Evolutionary conservation across 805 yeast species (phyloP).

Genomic region (Wickerhamomyces strasburgensis): DNA sequence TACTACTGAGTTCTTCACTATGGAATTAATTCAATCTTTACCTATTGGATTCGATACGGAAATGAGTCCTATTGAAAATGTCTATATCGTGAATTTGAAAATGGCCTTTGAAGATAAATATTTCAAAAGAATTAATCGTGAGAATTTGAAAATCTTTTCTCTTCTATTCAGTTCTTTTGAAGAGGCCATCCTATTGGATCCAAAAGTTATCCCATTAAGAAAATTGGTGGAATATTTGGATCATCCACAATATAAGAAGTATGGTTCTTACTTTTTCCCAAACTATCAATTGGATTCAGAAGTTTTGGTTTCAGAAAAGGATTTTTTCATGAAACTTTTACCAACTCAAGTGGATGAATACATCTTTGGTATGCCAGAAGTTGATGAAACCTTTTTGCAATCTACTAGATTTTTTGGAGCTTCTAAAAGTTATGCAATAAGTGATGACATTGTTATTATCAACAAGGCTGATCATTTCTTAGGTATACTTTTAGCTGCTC

Average conservation of each 20-base stretch:
- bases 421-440: conserved; percentile 20
- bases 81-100: conserved; percentile 27
- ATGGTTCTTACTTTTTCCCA: conserved; percentile 40
- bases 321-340: conserved; percentile 7
- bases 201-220: conserved; percentile 43
- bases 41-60: conserved; percentile 8
- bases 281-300: conserved; percentile 24
- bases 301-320: conserved; percentile 2
- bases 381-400: background rate
- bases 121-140: conserved; percentile 25
- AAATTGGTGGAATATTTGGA: conserved; percentile 32
- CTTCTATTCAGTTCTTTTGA: conserved; percentile 49
- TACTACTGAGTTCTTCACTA: conserved; percentile 4
- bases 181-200: conserved; percentile 49
- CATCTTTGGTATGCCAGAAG: conserved; percentile 10
- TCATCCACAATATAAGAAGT: conserved; percentile 26
- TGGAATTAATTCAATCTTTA: conserved; percentile 3
- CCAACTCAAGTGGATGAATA: conserved; percentile 15
- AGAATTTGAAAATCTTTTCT: conserved; percentile 44
- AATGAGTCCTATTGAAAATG: conserved; percentile 23
- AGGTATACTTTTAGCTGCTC: conserved; percentile 20
- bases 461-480: conserved; percentile 20
- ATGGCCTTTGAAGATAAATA: conserved; percentile 8
- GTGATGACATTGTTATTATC: conserved; percentile 10
- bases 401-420: conserved; percentile 24